Evolutionary conservation across 2,329 filamentous ascomycete species (phyloP).

Genomic region (Annulohypoxylon truncatum): DNA sequence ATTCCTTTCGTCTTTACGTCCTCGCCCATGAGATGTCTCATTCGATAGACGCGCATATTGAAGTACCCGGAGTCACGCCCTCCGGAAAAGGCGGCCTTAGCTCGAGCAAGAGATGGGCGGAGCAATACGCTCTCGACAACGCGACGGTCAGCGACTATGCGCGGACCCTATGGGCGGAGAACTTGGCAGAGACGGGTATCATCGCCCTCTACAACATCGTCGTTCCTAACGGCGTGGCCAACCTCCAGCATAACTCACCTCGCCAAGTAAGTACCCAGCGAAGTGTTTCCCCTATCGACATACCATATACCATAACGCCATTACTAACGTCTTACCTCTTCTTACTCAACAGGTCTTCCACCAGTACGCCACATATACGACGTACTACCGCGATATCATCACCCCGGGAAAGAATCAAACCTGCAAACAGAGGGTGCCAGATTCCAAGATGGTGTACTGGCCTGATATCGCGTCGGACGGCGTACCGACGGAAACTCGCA

Average conservation of each 20-base stretch:
- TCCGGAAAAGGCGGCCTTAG: constrained; percentile 3
- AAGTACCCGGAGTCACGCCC: background rate
- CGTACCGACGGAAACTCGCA: background rate
- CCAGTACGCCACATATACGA: constrained; percentile 15
- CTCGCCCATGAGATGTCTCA: constrained; percentile 29
- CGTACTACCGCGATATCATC: constrained; percentile 17
- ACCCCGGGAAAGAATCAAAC: background rate
- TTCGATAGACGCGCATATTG: constrained; percentile 20
- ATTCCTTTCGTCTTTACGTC: background rate
- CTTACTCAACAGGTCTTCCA: constrained; percentile 1
- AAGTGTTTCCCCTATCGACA: background rate
- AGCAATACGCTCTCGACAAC: constrained; percentile 6
- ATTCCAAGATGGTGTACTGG: constrained; percentile 15
- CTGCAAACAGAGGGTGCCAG: background rate
- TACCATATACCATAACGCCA: too few relatives aligned
- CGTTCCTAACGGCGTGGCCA: constrained; percentile 6
- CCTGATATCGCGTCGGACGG: background rate
- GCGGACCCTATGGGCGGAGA: constrained; percentile 5
- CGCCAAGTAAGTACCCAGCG: background rate
- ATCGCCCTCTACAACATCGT: constrained; percentile 16
- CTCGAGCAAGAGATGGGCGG: constrained; percentile 1
- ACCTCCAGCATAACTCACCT: background rate
- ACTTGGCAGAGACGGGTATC: constrained; percentile 17
- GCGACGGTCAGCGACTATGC: constrained; percentile 20
- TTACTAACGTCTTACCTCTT: background rate